A percentile compares a stretch with the other conserved stretches of the same genome.
These are phyloP conservation scores for Aspergillus luchuensis DNA, from an alignment of 2,329 filamentous ascomycete species.

Conservation along the genomic window DNA sequence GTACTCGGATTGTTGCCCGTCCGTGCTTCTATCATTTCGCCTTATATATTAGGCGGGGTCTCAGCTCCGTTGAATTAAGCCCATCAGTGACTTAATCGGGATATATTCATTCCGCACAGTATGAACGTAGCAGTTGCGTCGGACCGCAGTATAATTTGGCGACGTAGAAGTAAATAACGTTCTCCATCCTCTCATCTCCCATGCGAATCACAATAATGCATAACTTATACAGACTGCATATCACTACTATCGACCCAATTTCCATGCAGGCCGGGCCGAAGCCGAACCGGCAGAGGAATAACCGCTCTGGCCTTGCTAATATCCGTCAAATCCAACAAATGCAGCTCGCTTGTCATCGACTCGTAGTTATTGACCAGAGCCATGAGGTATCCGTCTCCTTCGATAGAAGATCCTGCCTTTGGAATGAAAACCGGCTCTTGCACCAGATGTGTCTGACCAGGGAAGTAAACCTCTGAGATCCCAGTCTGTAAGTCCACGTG, in stretches of 20 bases:
- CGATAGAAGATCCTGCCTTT: constrained; percentile 3
- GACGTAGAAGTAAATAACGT: too few relatives aligned
- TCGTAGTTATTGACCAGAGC: constrained; percentile 27
- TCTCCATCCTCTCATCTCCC: not conserved
- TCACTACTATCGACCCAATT: constrained; percentile 23
- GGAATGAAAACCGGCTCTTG: constrained; percentile 31
- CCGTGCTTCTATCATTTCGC: too few relatives aligned
- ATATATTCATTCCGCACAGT: too few relatives aligned
- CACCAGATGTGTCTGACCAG: constrained; percentile 43
- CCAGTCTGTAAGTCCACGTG: constrained; percentile 45
- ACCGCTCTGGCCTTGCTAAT: constrained; percentile 16
- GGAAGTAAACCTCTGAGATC: constrained; percentile 47
- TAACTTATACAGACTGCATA: not conserved
- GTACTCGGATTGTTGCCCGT: too few relatives aligned
- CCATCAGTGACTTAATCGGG: too few relatives aligned
- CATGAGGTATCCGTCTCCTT: constrained; percentile 29
- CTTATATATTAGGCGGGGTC: too few relatives aligned
- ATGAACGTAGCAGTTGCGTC: too few relatives aligned
- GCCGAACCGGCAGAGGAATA: constrained; percentile 20
- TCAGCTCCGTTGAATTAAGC: too few relatives aligned
- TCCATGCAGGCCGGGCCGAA: constrained; percentile 26
- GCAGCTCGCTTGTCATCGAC: constrained; percentile 26
- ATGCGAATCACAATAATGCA: not conserved
- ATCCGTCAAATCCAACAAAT: constrained; percentile 20
- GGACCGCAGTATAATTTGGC: too few relatives aligned